phyloP scores from a whole-genome alignment of 805 yeast species.

The Yamadazyma nakazawae region DNA sequence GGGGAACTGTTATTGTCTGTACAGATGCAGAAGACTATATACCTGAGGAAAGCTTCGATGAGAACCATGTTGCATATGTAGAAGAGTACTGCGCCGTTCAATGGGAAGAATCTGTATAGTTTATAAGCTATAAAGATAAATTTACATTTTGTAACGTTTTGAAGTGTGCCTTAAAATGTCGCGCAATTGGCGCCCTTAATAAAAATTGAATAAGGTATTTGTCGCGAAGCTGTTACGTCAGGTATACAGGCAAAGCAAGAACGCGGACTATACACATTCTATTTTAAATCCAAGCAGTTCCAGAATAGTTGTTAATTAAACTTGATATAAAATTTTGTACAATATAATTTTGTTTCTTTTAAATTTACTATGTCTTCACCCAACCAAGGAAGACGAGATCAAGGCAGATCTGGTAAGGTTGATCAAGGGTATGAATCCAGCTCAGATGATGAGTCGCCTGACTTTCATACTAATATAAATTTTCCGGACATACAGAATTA shows the following conservation, averaged over 20 bases:
- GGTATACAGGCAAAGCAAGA: too few species aligned
- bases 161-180: too few species aligned
- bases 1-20: conserved; percentile 90
- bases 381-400: background rate
- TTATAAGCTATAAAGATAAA: background rate
- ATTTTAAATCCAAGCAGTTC: background rate
- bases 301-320: background rate
- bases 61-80: conserved; percentile 69
- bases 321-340: too few species aligned
- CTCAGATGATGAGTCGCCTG: conserved; percentile 30
- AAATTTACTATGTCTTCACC: background rate
- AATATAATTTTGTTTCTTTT: background rate
- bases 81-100: conserved; percentile 84
- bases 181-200: too few species aligned
- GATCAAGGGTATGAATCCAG: conserved; percentile 14
- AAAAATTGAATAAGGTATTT: too few species aligned
- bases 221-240: too few species aligned
- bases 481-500: conserved; percentile 27
- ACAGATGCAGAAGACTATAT: conserved; percentile 68
- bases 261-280: background rate
- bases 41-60: conserved; percentile 49
- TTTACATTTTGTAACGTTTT: too few species aligned
- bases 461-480: conserved; percentile 25
- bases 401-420: background rate
- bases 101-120: conserved; percentile 57